Evolutionary conservation across 2,329 filamentous ascomycete species (phyloP).

Genomic region (Trichoderma sp.): DNA sequence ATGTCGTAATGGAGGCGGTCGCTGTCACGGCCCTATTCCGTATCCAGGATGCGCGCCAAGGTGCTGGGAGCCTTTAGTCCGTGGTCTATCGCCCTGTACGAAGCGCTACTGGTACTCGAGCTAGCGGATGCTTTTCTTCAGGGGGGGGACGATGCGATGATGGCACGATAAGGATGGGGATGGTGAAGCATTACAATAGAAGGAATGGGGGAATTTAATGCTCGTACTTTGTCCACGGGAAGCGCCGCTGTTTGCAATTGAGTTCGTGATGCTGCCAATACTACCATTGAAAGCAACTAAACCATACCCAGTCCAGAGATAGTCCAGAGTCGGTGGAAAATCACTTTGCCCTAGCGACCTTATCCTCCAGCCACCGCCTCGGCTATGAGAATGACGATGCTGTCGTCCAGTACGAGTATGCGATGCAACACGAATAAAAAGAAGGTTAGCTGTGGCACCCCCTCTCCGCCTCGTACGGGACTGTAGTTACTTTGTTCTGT

Average conservation of each 20-base stretch:
- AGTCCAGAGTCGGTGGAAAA: neutral
- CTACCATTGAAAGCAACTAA: neutral
- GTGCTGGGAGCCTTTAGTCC: conserved; percentile 15
- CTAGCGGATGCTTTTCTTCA: neutral
- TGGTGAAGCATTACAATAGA: neutral
- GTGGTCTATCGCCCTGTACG: neutral
- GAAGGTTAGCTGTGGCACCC: conserved; percentile 8
- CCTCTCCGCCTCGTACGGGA: conserved; percentile 1
- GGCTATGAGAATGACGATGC: conserved; percentile 8
- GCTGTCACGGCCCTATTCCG: conserved; percentile 9
- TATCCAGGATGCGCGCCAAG: conserved; percentile 8
- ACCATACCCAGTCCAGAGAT: neutral
- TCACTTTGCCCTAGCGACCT: neutral
- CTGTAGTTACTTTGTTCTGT: neutral
- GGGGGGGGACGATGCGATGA: neutral
- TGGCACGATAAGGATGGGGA: conserved; percentile 15
- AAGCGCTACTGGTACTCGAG: neutral
- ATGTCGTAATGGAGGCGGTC: conserved; percentile 16
- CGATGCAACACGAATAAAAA: neutral
- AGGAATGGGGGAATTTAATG: neutral
- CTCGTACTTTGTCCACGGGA: neutral
- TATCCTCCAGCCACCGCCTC: conserved; percentile 6
- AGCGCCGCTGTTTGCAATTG: neutral
- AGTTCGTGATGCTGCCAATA: neutral
- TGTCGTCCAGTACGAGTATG: neutral